phyloP scores from a whole-genome alignment of 2,329 filamentous ascomycete genomes.

The Atkinsonella hypoxylon region DNA sequence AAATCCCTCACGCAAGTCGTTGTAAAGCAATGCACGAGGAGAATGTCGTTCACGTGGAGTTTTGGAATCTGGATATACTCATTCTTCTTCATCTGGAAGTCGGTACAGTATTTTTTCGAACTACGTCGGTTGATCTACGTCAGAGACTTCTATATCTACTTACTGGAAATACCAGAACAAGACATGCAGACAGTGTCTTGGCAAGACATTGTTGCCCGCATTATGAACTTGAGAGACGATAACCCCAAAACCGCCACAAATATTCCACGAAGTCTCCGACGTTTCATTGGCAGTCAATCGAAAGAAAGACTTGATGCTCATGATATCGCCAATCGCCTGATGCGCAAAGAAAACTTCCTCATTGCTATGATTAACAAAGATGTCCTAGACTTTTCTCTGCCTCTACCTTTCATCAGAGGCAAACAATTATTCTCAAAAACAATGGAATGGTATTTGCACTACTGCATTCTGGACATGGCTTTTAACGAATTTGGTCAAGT shows the following conservation, averaged over 20 bases:
- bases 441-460: slow-evolving; percentile 82
- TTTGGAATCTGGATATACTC: slow-evolving; percentile 72
- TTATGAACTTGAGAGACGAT: slow-evolving; percentile 73
- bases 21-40: slow-evolving; percentile 61
- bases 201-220: slow-evolving; percentile 76
- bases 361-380: slow-evolving; percentile 98
- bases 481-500: slow-evolving; percentile 87
- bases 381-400: slow-evolving; percentile 73
- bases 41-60: slow-evolving; percentile 67
- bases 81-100: slow-evolving; percentile 75
- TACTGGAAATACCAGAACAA: slow-evolving; percentile 67
- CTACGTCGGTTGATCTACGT: slow-evolving; percentile 62
- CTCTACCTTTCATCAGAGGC: slow-evolving; percentile 69
- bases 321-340: slow-evolving; percentile 91
- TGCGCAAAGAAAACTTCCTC: slow-evolving; percentile 94
- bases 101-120: slow-evolving; percentile 62
- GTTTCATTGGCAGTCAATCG: slow-evolving; percentile 67
- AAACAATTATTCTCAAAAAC: slow-evolving; percentile 80
- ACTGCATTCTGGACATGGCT: slow-evolving; percentile 84
- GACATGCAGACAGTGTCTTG: slow-evolving; percentile 93
- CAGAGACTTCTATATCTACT: slow-evolving; percentile 73
- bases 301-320: slow-evolving; percentile 93
- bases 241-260: slow-evolving; percentile 67
- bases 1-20: slow-evolving; percentile 39
- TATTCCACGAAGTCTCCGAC: slow-evolving; percentile 37